Conservation (phyloP, 1,139 yeast species). For the Sugiyamaella sp. region DNA sequence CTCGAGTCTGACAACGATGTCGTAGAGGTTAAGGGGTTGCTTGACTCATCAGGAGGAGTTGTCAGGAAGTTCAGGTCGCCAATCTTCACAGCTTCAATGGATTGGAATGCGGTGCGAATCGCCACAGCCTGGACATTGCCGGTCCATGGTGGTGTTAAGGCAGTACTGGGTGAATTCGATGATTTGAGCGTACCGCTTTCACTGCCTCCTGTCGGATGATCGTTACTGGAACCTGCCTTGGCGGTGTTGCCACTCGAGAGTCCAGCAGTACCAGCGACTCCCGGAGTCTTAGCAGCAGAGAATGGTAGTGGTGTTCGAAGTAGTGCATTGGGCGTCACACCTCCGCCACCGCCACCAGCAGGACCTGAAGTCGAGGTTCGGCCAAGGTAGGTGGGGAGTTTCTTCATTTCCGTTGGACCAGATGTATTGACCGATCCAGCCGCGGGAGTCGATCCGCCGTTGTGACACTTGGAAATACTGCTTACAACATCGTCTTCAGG, state of each 20-base stretch:
- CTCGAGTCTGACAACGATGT: background rate
- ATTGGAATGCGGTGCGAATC: slow-evolving; percentile 35
- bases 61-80: slow-evolving; percentile 35
- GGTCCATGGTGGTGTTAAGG: slow-evolving; percentile 34
- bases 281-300: slow-evolving; percentile 34
- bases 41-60: slow-evolving; percentile 34
- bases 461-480: slow-evolving; percentile 13
- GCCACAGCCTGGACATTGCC: slow-evolving; percentile 37
- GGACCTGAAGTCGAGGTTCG: background rate
- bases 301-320: slow-evolving; percentile 37
- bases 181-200: slow-evolving; percentile 23
- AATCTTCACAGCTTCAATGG: slow-evolving; percentile 35
- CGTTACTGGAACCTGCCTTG: slow-evolving; percentile 20
- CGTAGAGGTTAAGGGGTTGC: background rate
- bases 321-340: slow-evolving; percentile 35
- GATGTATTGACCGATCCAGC: background rate
- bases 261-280: slow-evolving; percentile 12
- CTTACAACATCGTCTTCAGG: slow-evolving; percentile 33
- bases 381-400: background rate
- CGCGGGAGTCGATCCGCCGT: slow-evolving; percentile 5
- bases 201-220: slow-evolving; percentile 24
- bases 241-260: slow-evolving; percentile 1
- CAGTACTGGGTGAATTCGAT: slow-evolving; percentile 11
- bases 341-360: slow-evolving; percentile 10
- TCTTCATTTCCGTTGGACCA: background rate